Conservation (phyloP, 192 early-diverging fungal species). For the Coemansia sp. region DNA sequence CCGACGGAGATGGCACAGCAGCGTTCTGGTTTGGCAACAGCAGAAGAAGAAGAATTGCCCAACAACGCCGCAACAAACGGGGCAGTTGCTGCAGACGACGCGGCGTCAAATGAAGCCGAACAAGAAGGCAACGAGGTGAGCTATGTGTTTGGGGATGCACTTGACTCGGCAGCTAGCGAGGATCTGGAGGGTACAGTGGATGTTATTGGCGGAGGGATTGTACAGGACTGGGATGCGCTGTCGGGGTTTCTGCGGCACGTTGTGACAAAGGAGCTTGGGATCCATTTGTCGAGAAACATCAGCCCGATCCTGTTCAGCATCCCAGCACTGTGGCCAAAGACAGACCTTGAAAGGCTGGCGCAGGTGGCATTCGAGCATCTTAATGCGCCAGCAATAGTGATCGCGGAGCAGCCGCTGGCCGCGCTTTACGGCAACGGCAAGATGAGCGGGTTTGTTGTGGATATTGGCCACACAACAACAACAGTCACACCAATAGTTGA, state of each 20-base stretch:
- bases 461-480: conserved; percentile 87
- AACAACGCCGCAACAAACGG: not conserved
- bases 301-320: conserved; percentile 76
- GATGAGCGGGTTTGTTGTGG: conserved; percentile 82
- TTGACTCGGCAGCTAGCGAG: conserved; percentile 28
- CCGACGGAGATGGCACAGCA: not conserved
- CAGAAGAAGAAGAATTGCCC: not conserved
- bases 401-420: conserved; percentile 84
- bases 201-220: conserved; percentile 63
- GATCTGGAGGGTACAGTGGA: conserved; percentile 40
- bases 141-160: conserved; percentile 49
- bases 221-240: conserved; percentile 74
- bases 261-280: conserved; percentile 74
- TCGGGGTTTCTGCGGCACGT: conserved; percentile 78
- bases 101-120: not conserved
- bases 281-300: conserved; percentile 76
- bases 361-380: conserved; percentile 94
- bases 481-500: conserved; percentile 84
- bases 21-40: not conserved
- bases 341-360: conserved; percentile 75
- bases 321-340: conserved; percentile 82
- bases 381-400: conserved; percentile 80
- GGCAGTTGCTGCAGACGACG: not conserved
- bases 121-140: conserved; percentile 25
- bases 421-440: conserved; percentile 78